phyloP scores from a whole-genome alignment of 2,329 filamentous ascomycete genomes.

The Exserohilum rostratum region DNA sequence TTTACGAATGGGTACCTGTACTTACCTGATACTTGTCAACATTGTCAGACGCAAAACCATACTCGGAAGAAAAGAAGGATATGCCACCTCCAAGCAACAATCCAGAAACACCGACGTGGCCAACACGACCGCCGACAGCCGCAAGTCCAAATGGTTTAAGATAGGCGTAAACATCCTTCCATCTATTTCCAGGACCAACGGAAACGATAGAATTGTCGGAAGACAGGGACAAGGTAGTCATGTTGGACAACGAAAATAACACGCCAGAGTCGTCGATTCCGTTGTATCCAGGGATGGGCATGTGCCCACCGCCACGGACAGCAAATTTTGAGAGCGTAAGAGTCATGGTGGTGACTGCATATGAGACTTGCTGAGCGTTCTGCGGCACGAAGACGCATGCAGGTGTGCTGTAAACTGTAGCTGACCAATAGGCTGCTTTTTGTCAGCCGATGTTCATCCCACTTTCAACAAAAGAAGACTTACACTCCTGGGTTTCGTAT shows the following conservation, averaged over 20 bases:
- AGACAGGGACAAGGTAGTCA: conserved; percentile 29
- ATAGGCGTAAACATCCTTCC: conserved; percentile 38
- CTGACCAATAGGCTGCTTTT: conserved; percentile 14
- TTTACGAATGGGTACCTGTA: neutral
- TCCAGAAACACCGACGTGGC: conserved; percentile 40
- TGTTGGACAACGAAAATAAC: conserved; percentile 22
- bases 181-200: conserved; percentile 38
- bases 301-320: conserved; percentile 30
- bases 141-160: conserved; percentile 28
- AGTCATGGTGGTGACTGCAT: conserved; percentile 21
- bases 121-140: conserved; percentile 37
- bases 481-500: conserved; percentile 3
- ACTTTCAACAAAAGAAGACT: too few species aligned
- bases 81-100: conserved; percentile 36
- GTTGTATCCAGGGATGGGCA: conserved; percentile 28
- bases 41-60: conserved; percentile 28
- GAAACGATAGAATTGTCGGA: conserved; percentile 28
- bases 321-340: conserved; percentile 24
- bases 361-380: conserved; percentile 24
- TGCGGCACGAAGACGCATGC: conserved; percentile 29
- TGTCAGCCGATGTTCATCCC: too few species aligned
- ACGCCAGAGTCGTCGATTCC: conserved; percentile 25
- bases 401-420: conserved; percentile 16
- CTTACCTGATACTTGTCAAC: conserved; percentile 30
- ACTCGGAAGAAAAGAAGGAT: conserved; percentile 26